Evolutionary conservation across 148 eudicot genomes (phyloP).

Genomic region (Chenopodium album): DNA sequence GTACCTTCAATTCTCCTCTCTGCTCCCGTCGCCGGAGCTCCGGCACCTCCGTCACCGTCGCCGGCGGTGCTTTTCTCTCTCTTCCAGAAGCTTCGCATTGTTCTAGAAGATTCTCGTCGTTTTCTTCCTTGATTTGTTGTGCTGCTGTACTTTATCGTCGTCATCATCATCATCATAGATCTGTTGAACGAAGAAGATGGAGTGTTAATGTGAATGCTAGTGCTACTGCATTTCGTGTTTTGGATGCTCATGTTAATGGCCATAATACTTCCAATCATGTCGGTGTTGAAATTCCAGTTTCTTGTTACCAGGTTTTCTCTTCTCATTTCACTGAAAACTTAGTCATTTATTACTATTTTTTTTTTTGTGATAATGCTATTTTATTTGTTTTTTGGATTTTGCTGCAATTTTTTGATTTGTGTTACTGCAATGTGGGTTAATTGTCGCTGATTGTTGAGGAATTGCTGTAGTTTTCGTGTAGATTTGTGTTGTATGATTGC

Average conservation of each 20-base stretch:
- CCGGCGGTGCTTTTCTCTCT: slow-evolving; percentile 6
- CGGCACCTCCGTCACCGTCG: background rate
- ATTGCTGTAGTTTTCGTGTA: background rate
- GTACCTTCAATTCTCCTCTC: slow-evolving; percentile 16
- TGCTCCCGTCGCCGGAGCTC: background rate
- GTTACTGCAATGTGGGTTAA: background rate
- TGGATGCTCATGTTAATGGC: slow-evolving; percentile 39
- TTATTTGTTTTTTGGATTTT: background rate
- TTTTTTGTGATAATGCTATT: background rate
- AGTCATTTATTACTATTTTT: background rate
- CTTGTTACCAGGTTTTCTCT: slow-evolving; percentile 78
- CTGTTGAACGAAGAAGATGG: slow-evolving; percentile 5
- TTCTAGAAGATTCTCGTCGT: background rate
- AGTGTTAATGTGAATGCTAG: slow-evolving; percentile 22
- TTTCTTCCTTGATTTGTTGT: background rate
- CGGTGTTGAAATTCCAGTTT: slow-evolving; percentile 69
- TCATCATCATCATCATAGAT: background rate
- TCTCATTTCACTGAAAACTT: background rate
- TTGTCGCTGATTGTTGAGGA: background rate
- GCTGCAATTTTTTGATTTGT: background rate
- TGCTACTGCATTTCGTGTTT: slow-evolving; percentile 34
- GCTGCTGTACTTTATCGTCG: background rate
- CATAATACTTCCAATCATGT: slow-evolving; percentile 28
- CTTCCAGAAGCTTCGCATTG: background rate
- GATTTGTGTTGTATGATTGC: too few relatives aligned